phyloP scores from a whole-genome alignment of 768 basidiomycete genomes.

The Pulveroboletus frians region DNA sequence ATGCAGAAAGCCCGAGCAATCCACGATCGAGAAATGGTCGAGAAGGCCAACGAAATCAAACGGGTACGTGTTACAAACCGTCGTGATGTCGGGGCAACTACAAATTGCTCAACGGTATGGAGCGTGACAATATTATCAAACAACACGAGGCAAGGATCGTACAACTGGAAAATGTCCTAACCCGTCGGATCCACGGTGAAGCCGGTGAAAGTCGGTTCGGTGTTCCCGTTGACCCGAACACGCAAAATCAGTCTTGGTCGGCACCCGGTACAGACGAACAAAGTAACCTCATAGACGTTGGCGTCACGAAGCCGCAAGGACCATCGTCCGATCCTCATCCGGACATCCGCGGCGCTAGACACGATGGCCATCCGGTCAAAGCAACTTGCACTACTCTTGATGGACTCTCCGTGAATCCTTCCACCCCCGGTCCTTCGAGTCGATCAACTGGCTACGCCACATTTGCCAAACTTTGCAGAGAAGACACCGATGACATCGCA shows the following conservation, averaged over 20 bases:
- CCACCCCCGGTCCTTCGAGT: conserved; percentile 10
- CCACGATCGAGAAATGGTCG: conserved; percentile 49
- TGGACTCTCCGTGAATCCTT: conserved; percentile 6
- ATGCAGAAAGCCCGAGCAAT: conserved; percentile 41
- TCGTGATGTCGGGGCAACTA: conserved; percentile 3
- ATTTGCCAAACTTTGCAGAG: conserved; percentile 24
- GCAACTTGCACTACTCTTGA: conserved; percentile 7
- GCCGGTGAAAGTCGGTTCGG: conserved; percentile 13
- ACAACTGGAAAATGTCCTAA: conserved; percentile 43
- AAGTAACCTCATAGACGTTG: conserved; percentile 9
- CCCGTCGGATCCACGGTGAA: conserved; percentile 39
- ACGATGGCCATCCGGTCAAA: conserved; percentile 8
- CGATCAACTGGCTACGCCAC: conserved; percentile 19
- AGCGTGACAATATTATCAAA: conserved; percentile 48
- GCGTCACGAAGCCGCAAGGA: conserved; percentile 8
- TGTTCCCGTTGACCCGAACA: conserved; percentile 13
- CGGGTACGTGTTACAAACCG: conserved; percentile 33
- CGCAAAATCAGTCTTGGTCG: conserved; percentile 10
- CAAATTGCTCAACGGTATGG: conserved; percentile 5
- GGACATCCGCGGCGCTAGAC: conserved; percentile 16
- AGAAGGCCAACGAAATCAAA: conserved; percentile 53
- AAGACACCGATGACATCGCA: conserved; percentile 27
- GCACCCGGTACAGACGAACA: conserved; percentile 6
- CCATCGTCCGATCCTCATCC: conserved; percentile 12
- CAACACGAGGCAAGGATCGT: conserved; percentile 41